Evolutionary conservation across 2,329 filamentous ascomycete species (phyloP).

Genomic region (Diaporthe australafricana): DNA sequence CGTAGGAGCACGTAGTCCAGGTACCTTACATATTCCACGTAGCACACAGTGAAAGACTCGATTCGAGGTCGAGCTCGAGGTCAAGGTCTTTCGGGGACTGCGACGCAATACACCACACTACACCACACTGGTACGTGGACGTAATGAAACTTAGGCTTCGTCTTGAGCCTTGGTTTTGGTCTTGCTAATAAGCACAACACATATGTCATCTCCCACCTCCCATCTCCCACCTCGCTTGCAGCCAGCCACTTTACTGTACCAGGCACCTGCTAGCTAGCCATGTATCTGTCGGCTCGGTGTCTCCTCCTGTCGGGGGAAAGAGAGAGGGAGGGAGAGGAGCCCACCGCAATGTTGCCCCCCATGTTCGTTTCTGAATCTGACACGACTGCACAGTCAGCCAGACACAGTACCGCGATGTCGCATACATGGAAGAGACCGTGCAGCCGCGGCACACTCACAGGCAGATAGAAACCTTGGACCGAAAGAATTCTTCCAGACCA

Average conservation of each 20-base stretch:
- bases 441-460: neutral
- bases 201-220: constrained; percentile 20
- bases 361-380: neutral
- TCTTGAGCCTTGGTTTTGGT: neutral
- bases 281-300: constrained; percentile 2
- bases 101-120: constrained; percentile 10
- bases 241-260: constrained; percentile 6
- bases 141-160: constrained; percentile 22
- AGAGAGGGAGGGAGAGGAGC: neutral
- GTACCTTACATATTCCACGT: no score
- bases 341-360: constrained; percentile 11
- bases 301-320: neutral
- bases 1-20: neutral
- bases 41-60: neutral
- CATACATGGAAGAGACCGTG: neutral
- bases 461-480: neutral
- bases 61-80: neutral
- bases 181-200: constrained; percentile 18
- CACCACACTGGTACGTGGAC: constrained; percentile 5
- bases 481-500: neutral
- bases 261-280: neutral
- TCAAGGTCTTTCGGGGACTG: constrained; percentile 11
- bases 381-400: constrained; percentile 12
- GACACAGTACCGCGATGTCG: neutral
- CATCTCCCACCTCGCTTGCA: constrained; percentile 20